These are phyloP conservation scores for Phytophthora citricola DNA, from an alignment of 352 stramenopile genomes.

Conservation along the genomic window DNA sequence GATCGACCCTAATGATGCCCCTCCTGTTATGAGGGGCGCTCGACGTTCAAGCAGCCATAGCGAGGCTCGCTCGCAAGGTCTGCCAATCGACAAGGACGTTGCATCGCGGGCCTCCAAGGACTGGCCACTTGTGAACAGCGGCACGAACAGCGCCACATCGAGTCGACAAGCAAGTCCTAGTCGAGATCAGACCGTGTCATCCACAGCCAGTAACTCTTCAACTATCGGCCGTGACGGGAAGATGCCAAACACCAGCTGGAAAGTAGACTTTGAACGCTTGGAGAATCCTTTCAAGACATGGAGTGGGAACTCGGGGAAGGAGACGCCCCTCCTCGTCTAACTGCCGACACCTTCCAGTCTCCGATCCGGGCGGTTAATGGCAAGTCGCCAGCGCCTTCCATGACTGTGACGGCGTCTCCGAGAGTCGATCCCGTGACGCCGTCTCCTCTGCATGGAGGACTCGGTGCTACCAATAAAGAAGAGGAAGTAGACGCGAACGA, in stretches of 20 bases:
- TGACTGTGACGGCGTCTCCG: constrained; percentile 35
- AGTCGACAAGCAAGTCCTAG: constrained; percentile 41
- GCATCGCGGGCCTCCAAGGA: constrained; percentile 50
- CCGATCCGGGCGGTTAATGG: constrained; percentile 37
- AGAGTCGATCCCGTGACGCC: constrained; percentile 19
- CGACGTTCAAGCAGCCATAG: constrained; percentile 74
- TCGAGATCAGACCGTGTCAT: constrained; percentile 18
- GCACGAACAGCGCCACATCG: constrained; percentile 27
- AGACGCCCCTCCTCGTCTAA: constrained; percentile 55
- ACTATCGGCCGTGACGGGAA: constrained; percentile 28
- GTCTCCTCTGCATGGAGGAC: constrained; percentile 22
- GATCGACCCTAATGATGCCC: constrained; percentile 41
- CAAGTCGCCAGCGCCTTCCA: constrained; percentile 40
- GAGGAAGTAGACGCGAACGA: constrained; percentile 49
- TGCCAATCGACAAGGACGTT: constrained; percentile 27
- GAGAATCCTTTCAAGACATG: constrained; percentile 83
- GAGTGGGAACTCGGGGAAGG: constrained; percentile 50
- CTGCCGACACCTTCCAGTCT: constrained; percentile 59
- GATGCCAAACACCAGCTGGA: constrained; percentile 38
- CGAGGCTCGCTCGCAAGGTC: constrained; percentile 42
- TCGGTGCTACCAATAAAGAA: constrained; percentile 20
- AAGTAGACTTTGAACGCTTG: constrained; percentile 74
- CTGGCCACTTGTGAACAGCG: constrained; percentile 42
- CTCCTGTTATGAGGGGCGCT: constrained; percentile 57
- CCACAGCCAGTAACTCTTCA: constrained; percentile 16